These are phyloP conservation scores for Yamadazyma pseudoaaseri DNA, from an alignment of 1,139 yeast genomes.

Conservation along the genomic window DNA sequence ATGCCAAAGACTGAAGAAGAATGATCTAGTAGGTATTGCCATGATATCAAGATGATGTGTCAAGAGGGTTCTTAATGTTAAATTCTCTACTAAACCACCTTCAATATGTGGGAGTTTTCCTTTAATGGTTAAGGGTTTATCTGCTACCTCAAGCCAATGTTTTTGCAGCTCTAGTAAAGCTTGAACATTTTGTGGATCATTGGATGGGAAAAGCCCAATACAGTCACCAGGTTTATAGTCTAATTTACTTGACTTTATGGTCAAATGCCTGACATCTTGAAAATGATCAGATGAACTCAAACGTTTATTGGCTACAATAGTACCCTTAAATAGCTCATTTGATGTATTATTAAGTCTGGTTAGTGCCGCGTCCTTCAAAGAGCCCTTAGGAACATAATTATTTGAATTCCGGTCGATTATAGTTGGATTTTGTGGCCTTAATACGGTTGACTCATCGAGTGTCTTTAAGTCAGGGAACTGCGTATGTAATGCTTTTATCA, in stretches of 20 bases:
- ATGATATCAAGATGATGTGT: constrained; percentile 79
- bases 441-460: constrained; percentile 37
- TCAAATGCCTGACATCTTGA: constrained; percentile 81
- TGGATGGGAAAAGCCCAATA: constrained; percentile 71
- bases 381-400: constrained; percentile 16
- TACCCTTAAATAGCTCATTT: constrained; percentile 28
- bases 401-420: constrained; percentile 21
- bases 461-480: constrained; percentile 34
- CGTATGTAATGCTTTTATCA: constrained; percentile 40
- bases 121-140: constrained; percentile 42
- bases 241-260: constrained; percentile 36
- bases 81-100: constrained; percentile 59
- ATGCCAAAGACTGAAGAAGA: constrained; percentile 69
- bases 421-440: constrained; percentile 44
- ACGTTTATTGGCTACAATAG: constrained; percentile 49
- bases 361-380: constrained; percentile 5
- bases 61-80: constrained; percentile 69
- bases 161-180: constrained; percentile 65
- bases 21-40: constrained; percentile 81
- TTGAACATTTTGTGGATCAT: constrained; percentile 63
- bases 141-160: constrained; percentile 69
- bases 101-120: constrained; percentile 34
- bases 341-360: constrained; percentile 7
- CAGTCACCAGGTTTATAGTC: constrained; percentile 78
- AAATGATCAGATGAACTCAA: constrained; percentile 73